These are phyloP conservation scores for Austroboletus eburneus DNA, from an alignment of 768 basidiomycete species.

Conservation along the genomic window DNA sequence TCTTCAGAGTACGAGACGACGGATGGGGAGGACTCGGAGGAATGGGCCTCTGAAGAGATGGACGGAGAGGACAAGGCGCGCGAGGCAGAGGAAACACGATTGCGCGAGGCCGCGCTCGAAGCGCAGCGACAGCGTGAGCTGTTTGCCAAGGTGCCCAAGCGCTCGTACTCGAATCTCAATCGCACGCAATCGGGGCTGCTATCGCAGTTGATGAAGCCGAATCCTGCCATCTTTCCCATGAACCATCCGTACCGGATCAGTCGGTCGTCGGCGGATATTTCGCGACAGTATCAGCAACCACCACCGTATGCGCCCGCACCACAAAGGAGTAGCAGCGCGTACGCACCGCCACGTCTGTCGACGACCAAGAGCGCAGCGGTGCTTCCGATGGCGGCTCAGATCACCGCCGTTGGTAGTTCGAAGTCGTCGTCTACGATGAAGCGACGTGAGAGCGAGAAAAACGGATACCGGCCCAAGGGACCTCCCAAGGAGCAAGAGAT, in stretches of 20 bases:
- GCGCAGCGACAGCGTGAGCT: conserved; percentile 63
- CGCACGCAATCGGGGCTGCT: conserved; percentile 55
- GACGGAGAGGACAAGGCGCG: conserved; percentile 33
- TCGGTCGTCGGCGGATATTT: conserved; percentile 47
- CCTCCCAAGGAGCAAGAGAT: conserved; percentile 62
- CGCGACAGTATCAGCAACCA: conserved; percentile 20
- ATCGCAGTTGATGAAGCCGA: conserved; percentile 68
- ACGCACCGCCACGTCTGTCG: conserved; percentile 36
- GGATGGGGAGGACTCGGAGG: conserved; percentile 53
- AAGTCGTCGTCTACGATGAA: conserved; percentile 21
- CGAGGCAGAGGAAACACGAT: conserved; percentile 29
- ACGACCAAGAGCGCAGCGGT: conserved; percentile 58
- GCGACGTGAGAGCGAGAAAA: conserved; percentile 27
- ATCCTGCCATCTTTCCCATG: conserved; percentile 54
- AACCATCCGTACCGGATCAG: conserved; percentile 57
- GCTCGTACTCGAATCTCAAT: conserved; percentile 58
- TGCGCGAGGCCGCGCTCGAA: conserved; percentile 57
- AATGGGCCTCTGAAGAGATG: conserved; percentile 61
- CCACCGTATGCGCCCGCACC: conserved; percentile 20
- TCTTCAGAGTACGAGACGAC: conserved; percentile 49
- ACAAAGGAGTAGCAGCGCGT: conserved; percentile 27
- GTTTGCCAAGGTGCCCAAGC: conserved; percentile 63
- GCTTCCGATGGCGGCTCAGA: conserved; percentile 49
- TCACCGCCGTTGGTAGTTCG: conserved; percentile 37
- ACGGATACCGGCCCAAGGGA: conserved; percentile 60